phyloP scores from a whole-genome alignment of 176 grass and related monocot species.

The Phyllostachys edulis region DNA sequence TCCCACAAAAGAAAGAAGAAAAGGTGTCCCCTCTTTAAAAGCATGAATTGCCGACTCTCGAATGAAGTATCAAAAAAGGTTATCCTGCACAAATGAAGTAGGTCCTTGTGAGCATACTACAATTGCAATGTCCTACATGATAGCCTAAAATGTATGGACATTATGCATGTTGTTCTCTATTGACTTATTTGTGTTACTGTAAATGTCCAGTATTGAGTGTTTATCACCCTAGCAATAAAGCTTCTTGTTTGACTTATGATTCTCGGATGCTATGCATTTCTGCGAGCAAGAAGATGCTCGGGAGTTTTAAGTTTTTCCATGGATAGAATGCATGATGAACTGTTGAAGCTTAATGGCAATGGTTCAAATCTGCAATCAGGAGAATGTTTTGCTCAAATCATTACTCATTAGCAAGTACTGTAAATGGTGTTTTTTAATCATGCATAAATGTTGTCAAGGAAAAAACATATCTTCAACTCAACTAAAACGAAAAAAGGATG shows the following conservation, averaged over 20 bases:
- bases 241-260: conserved; percentile 33
- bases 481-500: neutral
- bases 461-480: neutral
- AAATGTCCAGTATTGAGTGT: neutral
- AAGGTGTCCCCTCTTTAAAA: too few relatives aligned
- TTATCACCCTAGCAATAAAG: neutral
- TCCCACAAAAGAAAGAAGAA: too few relatives aligned
- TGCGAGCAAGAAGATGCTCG: conserved; percentile 97
- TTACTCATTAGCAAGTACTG: conserved; percentile 3
- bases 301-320: conserved; percentile 87
- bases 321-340: conserved; percentile 96
- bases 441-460: neutral
- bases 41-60: too few relatives aligned
- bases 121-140: too few relatives aligned
- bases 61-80: too few relatives aligned
- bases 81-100: too few relatives aligned
- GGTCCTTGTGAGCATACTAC: too few relatives aligned
- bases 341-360: conserved; percentile 75
- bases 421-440: conserved; percentile 7
- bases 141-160: too few relatives aligned
- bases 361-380: conserved; percentile 71
- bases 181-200: neutral
- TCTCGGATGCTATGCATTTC: conserved; percentile 14
- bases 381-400: conserved; percentile 84
- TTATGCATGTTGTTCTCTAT: too few relatives aligned